Conservation (phyloP, 108 stramenopile species). For the Chaetoceros muelleri region DNA sequence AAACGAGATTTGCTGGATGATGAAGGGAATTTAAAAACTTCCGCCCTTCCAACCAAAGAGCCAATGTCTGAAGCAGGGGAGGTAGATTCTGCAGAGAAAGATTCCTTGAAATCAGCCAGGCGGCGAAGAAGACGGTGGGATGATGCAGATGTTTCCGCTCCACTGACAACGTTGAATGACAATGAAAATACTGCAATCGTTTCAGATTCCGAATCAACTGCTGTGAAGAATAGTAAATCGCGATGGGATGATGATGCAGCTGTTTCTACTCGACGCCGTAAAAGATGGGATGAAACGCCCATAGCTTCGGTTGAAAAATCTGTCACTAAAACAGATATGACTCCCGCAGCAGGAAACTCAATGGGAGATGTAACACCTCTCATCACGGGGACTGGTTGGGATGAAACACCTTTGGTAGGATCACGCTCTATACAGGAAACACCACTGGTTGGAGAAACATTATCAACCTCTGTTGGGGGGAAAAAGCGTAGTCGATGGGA, state of each 20-base stretch:
- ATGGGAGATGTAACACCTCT: conserved; percentile 41
- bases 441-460: conserved; percentile 20
- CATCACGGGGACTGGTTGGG: conserved; percentile 44
- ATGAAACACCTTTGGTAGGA: conserved; percentile 66
- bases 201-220: conserved; percentile 42
- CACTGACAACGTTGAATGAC: conserved; percentile 8
- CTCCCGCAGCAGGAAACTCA: conserved; percentile 24
- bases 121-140: conserved; percentile 78
- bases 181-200: conserved; percentile 31
- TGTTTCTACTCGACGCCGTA: conserved; percentile 40
- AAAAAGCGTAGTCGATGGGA: conserved; percentile 62
- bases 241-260: conserved; percentile 63
- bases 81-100: conserved; percentile 4
- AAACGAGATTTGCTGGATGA: conserved; percentile 41
- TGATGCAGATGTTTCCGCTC: conserved; percentile 12
- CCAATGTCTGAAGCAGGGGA: conserved; percentile 7
- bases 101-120: conserved; percentile 18
- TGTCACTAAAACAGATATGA: conserved; percentile 21
- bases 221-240: conserved; percentile 20
- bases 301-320: conserved; percentile 20
- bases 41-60: background rate
- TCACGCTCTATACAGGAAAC: conserved; percentile 21
- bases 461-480: conserved; percentile 17
- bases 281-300: conserved; percentile 91
- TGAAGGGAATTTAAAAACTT: conserved; percentile 19